Percentiles rank a stretch among this genome's conserved stretches.
phyloP scores from a whole-genome alignment of 257 asterid genomes.

The Solanum arcanum region DNA sequence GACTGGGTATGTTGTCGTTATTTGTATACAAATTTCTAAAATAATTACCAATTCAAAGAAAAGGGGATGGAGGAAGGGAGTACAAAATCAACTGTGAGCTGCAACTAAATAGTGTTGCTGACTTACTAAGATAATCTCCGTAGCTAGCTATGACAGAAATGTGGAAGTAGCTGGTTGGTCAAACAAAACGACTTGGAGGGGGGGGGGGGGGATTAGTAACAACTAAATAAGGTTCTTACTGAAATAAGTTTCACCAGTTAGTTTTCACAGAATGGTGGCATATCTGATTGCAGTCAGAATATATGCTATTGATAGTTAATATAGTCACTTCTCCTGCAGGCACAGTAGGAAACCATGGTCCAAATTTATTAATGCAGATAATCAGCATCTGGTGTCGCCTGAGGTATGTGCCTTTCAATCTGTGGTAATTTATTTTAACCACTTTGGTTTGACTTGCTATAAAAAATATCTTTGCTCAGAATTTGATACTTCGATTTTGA shows the following conservation, averaged over 20 bases:
- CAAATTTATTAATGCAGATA: conserved; percentile 26
- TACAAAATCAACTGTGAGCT: neutral
- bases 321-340: conserved; percentile 7
- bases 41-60: neutral
- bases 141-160: neutral
- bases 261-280: neutral
- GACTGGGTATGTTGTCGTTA: neutral
- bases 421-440: neutral
- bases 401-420: conserved; percentile 13
- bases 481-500: neutral
- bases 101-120: neutral
- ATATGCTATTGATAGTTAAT: neutral
- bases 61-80: neutral
- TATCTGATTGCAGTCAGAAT: neutral
- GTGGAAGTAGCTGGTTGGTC: neutral
- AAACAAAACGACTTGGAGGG: neutral
- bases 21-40: neutral
- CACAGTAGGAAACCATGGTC: conserved; percentile 38
- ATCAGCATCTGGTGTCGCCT: conserved; percentile 29
- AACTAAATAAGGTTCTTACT: neutral
- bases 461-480: neutral
- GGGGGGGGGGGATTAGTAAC: neutral
- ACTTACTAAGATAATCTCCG: neutral
- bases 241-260: neutral
- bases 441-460: neutral